Conservation (phyloP, 2,329 filamentous ascomycete species). For the Pseudofabraea citricarpa region DNA sequence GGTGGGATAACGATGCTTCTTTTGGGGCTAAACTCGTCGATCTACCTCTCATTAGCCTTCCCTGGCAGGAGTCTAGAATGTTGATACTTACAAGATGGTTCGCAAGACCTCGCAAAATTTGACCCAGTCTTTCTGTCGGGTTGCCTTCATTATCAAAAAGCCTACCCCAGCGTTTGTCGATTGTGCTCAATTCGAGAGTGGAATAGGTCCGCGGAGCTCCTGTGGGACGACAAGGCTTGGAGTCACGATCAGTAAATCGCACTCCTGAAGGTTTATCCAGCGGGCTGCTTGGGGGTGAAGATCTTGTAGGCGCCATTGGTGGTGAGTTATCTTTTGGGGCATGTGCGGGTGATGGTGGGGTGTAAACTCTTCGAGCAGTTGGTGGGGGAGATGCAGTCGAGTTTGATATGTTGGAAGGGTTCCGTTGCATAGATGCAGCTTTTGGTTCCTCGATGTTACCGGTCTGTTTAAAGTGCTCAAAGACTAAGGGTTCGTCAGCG, state of each 20-base stretch:
- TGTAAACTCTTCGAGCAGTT: constrained; percentile 38
- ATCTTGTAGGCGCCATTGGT: constrained; percentile 18
- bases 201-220: constrained; percentile 19
- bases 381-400: constrained; percentile 41
- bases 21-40: constrained; percentile 64
- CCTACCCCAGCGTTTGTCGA: constrained; percentile 72
- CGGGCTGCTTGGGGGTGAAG: constrained; percentile 27
- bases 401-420: constrained; percentile 35
- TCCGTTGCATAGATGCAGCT: constrained; percentile 30
- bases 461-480: constrained; percentile 30
- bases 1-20: constrained; percentile 70
- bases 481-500: constrained; percentile 17
- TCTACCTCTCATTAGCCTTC: constrained; percentile 34
- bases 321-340: constrained; percentile 21
- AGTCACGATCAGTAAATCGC: constrained; percentile 21
- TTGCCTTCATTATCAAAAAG: constrained; percentile 66
- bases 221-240: constrained; percentile 12
- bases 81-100: constrained; percentile 59
- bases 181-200: constrained; percentile 45
- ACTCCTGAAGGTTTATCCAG: constrained; percentile 24
- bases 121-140: constrained; percentile 62
- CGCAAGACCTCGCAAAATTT: constrained; percentile 70
- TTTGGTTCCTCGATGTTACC: constrained; percentile 23
- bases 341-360: constrained; percentile 47
- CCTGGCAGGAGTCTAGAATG: background rate